Evolutionary conservation across 805 yeast species (phyloP), one percentile per base, ranked within the genome.

Genomic region (Candida pini): DNA sequence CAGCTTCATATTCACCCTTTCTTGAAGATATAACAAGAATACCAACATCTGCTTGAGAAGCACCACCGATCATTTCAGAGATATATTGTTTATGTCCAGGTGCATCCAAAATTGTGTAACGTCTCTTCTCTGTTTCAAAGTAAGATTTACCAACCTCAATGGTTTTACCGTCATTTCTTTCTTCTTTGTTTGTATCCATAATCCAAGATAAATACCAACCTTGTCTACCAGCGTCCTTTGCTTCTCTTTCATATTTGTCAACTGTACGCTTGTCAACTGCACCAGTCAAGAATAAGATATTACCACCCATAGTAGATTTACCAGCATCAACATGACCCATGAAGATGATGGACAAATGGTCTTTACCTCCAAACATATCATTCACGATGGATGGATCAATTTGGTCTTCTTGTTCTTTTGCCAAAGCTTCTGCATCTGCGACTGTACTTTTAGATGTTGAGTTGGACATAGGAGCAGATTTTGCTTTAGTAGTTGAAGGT

Each of bases 311-410:
- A 41, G 99, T 92, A 34, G 96, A 87, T 65, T 92, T 92, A 60
- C 99, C 98, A 23, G 98, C 98, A 73, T 92, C 98, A 48, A 92
- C 99, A 59, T 92, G 99, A 51, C 99, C 99, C 97, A 92, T 92
- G 66, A 92, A 92, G 49, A 92, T 87, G 50, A 92, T 82, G 14
- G 97, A 89, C 59, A 92, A 76, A 66, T 92, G 98, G 60, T 90
- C 98, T 63, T 92, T 92, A 54, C 95, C 95, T 45, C 96, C 97
- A 56, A 86, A 92, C 84, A 92, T 66, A 53, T 94, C 98, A 39
- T 76, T 80, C 45, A 92, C 87, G 45, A 89, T 76, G 49, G 81
- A 92, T 54, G 84, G 84, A 58, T 90, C 96, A 38, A 89, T 71
- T 52, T 73, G 76, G 25, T 83, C 90, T 56, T 83, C 95, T 60